Evolutionary conservation across 257 asterid species (phyloP), one percentile per base, ranked within the genome.

Genomic region (Nicotiana knightiana): DNA sequence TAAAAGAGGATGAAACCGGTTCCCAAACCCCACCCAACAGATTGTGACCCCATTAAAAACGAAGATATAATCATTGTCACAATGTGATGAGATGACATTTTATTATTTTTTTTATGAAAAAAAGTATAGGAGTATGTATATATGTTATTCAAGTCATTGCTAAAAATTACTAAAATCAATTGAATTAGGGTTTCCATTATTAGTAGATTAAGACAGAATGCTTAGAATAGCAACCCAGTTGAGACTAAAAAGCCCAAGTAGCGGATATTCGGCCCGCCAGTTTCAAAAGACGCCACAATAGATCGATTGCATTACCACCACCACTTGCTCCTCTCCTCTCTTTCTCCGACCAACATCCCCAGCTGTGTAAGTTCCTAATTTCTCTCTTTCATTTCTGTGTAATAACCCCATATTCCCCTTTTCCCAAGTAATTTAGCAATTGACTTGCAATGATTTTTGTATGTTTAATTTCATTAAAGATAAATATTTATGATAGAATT

Each of bases 21-120:
- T 75, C 28, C 37, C 63, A 73, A 73, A 15, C 28, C 79, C 62
- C 79, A 73, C 79, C 63, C 26, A 73, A 51, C 26, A 73, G 51
- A 7, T 51, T 3, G 3, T 43, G 63, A 48, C 79, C 62, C 24
- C 63, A 73, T 48, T 0, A 39, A 48, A 73, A 73, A 26, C 28
- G 26, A 73, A 51, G 79, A 13, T 46, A 43, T 3, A 75, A 75
- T 75, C 79, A 75, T 51, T 75, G 46, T 48, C 79, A 6, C 79
- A 73, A 33, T 32, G 6, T 32, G 32, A 46, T 4, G 32, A 30
- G 32, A 30, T 30, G 32, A 30, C 32, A 9, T 6, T 21, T 12
- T 2, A 5, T 0, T 16, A 0, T 16, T 2, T 2, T 21, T 39
- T 21, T 71, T 1, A 11, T 21, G 59, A 2, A 21, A 71, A 43